Evolutionary conservation across 2,329 filamentous ascomycete genomes (phyloP).

Genomic region (Sphaerostilbella broomeana): DNA sequence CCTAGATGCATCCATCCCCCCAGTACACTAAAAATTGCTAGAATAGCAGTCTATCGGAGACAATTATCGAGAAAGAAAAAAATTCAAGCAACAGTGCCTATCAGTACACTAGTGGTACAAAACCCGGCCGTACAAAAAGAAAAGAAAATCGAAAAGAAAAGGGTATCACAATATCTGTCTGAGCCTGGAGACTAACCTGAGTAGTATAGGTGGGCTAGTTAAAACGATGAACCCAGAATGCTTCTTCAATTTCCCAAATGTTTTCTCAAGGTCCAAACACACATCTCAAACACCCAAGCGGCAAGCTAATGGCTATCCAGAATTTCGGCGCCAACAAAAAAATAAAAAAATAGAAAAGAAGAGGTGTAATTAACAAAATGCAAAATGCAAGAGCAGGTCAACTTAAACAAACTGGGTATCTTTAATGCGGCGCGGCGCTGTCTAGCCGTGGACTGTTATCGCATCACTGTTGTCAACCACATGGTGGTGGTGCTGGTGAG

Average conservation of each 20-base stretch:
- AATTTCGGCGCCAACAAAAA: not conserved
- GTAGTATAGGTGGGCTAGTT: not conserved
- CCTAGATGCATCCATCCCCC: too few relatives aligned
- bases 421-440: not conserved
- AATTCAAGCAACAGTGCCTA: not conserved
- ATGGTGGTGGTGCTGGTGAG: conserved; percentile 1
- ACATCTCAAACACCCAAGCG: conserved; percentile 1
- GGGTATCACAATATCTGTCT: conserved; percentile 13
- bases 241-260: conserved; percentile 9
- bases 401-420: not conserved
- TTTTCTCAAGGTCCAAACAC: conserved; percentile 1
- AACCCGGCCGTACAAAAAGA: not conserved
- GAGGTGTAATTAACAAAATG: not conserved
- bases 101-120: conserved; percentile 1
- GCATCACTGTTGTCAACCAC: conserved; percentile 13
- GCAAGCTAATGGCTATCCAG: not conserved
- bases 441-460: conserved; percentile 13
- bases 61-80: not conserved
- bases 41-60: too few relatives aligned
- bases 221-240: conserved; percentile 6
- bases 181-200: conserved; percentile 6
- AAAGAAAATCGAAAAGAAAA: not conserved
- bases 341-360: not conserved
- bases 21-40: too few relatives aligned
- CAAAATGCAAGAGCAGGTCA: not conserved